A percentile compares a stretch with the other conserved stretches of the same genome.
These are phyloP conservation scores for Plasmopara halstedii DNA, from an alignment of 352 stramenopile species.

Conservation along the genomic window DNA sequence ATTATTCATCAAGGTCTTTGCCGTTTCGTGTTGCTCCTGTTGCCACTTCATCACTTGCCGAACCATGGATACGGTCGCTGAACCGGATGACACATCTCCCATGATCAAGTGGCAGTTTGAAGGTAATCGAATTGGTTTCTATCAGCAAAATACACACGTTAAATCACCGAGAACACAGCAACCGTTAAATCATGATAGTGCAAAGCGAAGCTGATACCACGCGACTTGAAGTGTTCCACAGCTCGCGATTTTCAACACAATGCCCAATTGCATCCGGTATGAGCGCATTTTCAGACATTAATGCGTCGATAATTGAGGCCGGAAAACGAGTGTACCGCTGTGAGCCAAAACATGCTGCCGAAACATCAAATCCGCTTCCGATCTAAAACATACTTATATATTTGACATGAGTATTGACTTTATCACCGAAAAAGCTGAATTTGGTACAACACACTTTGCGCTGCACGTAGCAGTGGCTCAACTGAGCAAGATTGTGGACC, in stretches of 20 bases:
- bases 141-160: background rate
- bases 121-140: constrained; percentile 63
- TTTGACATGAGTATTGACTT: too few species aligned
- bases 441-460: constrained; percentile 71
- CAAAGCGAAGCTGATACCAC: constrained; percentile 23
- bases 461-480: constrained; percentile 93
- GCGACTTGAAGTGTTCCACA: constrained; percentile 43
- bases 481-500: constrained; percentile 92
- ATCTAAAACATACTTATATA: constrained; percentile 69
- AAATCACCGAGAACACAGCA: background rate
- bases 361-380: constrained; percentile 97
- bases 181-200: background rate
- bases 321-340: constrained; percentile 92
- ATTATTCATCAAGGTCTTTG: constrained; percentile 21
- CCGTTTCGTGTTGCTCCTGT: constrained; percentile 24
- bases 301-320: constrained; percentile 40
- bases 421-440: too few species aligned
- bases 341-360: constrained; percentile 89
- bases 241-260: constrained; percentile 29
- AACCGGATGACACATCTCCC: constrained; percentile 94
- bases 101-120: constrained; percentile 86
- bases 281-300: constrained; percentile 43
- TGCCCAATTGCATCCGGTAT: constrained; percentile 43
- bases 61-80: constrained; percentile 82
- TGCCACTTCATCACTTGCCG: constrained; percentile 57